Evolutionary conservation across 2,329 filamentous ascomycete species (phyloP), one percentile per base, ranked within the genome.

Genomic region (Bipolaris sorokiniana): DNA sequence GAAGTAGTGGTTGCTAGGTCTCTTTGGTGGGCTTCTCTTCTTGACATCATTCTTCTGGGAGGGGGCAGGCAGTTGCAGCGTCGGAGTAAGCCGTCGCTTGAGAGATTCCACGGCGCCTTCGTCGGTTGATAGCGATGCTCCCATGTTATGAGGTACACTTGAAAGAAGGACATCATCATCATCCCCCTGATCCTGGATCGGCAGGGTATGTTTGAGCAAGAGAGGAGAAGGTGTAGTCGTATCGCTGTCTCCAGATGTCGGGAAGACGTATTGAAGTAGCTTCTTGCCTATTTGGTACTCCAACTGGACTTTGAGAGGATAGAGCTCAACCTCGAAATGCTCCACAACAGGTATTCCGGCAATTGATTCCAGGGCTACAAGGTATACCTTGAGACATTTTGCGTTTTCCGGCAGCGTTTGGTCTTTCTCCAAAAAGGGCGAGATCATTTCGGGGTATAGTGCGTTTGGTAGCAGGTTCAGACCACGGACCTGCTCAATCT

Each of bases 301-400:
- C 34, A 99, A 82, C 74, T 99, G 95, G 20, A 99, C 88, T 76
- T 92, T 96, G 74, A 99, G 85, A 0, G 95, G 96, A 75, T 96
- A 93, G 18, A 99, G 80, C 53, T 93, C 92, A 53, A 99, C 91
- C 76, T 98, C 93, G 70, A 99, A 99, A 69, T 96, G 90, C 67
- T 98, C 94, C 82, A 99, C 91, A 31, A 99, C 93, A 0, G 94
- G 92, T 60, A 99, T 99, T 47, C 95, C 95, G 36, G 94, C 95
- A 75, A 99, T 97, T 7, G 95, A 93, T 78, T 99, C 95, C 4
- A 99, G 84, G 92, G 97, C 97, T 73, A 97, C 88, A 92, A 96
- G 99, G 73, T 96, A 95, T 11, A 99, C 91, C 33, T 90, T 87
- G 49, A 99, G 85, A 90, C 98, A 98, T 70, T 92, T 91, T 44